Evolutionary conservation across 83 land plant species (phyloP).

Genomic region (Picea mariana): DNA sequence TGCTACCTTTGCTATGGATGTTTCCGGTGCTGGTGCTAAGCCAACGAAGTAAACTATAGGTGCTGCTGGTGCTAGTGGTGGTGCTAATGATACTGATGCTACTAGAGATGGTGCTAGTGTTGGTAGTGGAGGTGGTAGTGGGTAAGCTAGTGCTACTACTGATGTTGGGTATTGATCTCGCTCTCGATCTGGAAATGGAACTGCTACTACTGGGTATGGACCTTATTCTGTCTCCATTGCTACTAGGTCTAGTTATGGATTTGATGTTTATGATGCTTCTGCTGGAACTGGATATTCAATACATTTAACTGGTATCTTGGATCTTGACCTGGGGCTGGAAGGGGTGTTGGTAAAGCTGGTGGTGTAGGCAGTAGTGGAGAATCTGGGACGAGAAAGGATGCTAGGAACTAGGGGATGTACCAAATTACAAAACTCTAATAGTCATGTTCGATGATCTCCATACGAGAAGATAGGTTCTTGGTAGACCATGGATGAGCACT

Average conservation of each 20-base stretch:
- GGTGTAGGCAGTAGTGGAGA: background rate
- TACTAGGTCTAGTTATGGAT: background rate
- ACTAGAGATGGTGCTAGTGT: background rate
- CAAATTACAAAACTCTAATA: too few species aligned
- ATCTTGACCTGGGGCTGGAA: too few species aligned
- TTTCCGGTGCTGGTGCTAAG: too few species aligned
- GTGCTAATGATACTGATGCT: background rate
- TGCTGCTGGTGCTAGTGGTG: background rate
- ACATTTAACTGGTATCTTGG: too few species aligned
- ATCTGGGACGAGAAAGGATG: background rate
- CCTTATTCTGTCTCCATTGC: background rate
- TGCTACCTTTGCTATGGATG: too few species aligned
- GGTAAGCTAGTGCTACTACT: conserved; percentile 1
- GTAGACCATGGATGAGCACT: too few species aligned
- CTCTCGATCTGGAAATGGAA: background rate
- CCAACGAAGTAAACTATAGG: too few species aligned
- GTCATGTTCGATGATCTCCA: too few species aligned
- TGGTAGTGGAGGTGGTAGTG: background rate
- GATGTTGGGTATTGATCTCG: background rate
- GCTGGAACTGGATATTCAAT: too few species aligned
- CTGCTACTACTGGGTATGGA: background rate
- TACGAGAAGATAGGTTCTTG: too few species aligned
- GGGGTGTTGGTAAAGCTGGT: background rate
- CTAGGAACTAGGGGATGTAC: background rate
- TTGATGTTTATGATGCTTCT: background rate